Percentiles rank a stretch among this genome's conserved stretches.
These are phyloP conservation scores for Mucor piriformis DNA, from an alignment of 371 early-diverging fungal genomes.

Conservation along the genomic window DNA sequence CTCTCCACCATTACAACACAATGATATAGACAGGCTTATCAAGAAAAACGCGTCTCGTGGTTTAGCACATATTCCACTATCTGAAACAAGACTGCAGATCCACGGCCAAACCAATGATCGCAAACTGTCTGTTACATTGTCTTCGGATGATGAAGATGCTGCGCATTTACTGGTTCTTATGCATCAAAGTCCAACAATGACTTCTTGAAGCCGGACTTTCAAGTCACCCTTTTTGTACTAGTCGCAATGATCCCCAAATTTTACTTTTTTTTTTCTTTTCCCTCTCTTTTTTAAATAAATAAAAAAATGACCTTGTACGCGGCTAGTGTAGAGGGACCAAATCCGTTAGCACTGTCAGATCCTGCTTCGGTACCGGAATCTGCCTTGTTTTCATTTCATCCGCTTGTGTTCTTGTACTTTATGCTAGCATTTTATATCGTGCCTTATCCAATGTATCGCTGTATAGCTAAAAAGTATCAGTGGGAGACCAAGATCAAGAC, in stretches of 20 bases:
- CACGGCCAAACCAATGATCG: neutral
- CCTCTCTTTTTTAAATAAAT: conserved; percentile 5
- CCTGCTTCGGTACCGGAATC: conserved; percentile 23
- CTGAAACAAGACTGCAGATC: conserved; percentile 7
- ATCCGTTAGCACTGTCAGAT: conserved; percentile 8
- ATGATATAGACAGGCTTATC: conserved; percentile 15
- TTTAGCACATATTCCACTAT: conserved; percentile 1
- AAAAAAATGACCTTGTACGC: neutral
- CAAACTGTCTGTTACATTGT: conserved; percentile 22
- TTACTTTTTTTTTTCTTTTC: neutral
- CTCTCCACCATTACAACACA: conserved; percentile 16
- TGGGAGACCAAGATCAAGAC: conserved; percentile 72
- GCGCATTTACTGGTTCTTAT: conserved; percentile 34
- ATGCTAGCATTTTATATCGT: conserved; percentile 58
- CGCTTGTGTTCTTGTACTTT: conserved; percentile 56
- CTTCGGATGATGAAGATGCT: conserved; percentile 33
- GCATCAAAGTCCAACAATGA: conserved; percentile 34
- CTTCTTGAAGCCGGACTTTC: conserved; percentile 1
- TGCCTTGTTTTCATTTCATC: conserved; percentile 52
- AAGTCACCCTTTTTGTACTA: neutral
- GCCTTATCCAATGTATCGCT: conserved; percentile 60
- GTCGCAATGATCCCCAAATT: too few relatives aligned
- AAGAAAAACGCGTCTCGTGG: conserved; percentile 21
- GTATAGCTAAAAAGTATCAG: conserved; percentile 57
- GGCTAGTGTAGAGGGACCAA: conserved; percentile 2